These are phyloP conservation scores for Schwanniomyces polymorphus DNA, from an alignment of 805 yeast genomes.

Conservation along the genomic window DNA sequence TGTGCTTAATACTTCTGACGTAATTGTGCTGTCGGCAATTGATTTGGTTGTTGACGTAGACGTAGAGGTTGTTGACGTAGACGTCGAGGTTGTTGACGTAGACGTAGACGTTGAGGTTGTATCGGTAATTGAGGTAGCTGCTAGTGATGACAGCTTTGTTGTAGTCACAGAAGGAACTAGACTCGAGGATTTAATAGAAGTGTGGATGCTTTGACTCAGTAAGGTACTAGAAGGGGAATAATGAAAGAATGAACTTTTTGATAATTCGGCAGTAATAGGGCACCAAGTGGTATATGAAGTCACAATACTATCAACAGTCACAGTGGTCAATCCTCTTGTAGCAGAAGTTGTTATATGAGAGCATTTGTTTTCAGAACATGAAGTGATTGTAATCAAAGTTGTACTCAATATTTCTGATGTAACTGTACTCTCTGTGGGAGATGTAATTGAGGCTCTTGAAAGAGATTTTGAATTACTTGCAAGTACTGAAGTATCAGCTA, in stretches of 20 bases:
- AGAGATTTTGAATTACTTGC: not conserved
- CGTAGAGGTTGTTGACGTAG: too few species aligned
- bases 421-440: not conserved
- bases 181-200: not conserved
- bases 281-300: slow-evolving; percentile 17
- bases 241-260: not conserved
- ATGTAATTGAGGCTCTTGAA: not conserved
- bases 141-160: too few species aligned
- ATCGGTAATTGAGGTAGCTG: too few species aligned
- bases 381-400: slow-evolving; percentile 24
- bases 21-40: not conserved
- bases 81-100: not conserved
- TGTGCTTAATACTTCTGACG: slow-evolving; percentile 1
- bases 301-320: slow-evolving; percentile 5
- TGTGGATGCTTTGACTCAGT: too few species aligned
- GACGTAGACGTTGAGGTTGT: too few species aligned
- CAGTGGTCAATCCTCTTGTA: slow-evolving; percentile 18
- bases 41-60: not conserved
- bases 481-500: not conserved
- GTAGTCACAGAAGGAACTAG: not conserved
- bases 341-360: slow-evolving; percentile 4
- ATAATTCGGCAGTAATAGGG: slow-evolving; percentile 8
- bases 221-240: not conserved
- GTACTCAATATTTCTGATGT: slow-evolving; percentile 1
- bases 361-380: slow-evolving; percentile 26